Evolutionary conservation across 305 asterid genomes (phyloP).

Genomic region (Euphrasia arctica): DNA sequence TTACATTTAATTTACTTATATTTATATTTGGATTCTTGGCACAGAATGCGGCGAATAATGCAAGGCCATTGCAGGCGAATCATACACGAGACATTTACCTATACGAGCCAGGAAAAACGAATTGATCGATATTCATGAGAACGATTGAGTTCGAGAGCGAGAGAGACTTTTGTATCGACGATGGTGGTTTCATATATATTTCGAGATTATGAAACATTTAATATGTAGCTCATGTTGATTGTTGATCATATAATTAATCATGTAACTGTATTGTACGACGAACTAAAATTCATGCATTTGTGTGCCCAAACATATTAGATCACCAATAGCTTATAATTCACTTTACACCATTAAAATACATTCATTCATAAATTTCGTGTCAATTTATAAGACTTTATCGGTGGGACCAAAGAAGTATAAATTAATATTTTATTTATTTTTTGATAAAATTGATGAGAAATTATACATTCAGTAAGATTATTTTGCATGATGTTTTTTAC

Average conservation of each 20-base stretch:
- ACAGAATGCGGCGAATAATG: constrained; percentile 58
- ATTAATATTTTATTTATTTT: no score
- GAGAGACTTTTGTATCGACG: neutral
- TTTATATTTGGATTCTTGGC: neutral
- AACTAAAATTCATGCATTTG: constrained; percentile 53
- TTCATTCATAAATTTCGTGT: no score
- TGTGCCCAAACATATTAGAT: constrained; percentile 46
- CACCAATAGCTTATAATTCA: constrained; percentile 23
- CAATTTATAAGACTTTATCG: no score
- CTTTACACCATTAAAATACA: no score
- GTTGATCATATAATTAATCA: constrained; percentile 9
- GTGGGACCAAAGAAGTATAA: no score
- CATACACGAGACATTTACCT: constrained; percentile 40
- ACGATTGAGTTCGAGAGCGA: neutral
- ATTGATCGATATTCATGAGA: constrained; percentile 5
- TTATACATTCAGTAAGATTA: no score
- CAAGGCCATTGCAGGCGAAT: constrained; percentile 58
- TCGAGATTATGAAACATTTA: no score
- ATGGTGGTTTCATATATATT: neutral
- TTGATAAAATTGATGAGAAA: no score
- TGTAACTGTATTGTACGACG: constrained; percentile 39
- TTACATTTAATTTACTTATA: neutral
- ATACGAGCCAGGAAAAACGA: constrained; percentile 29
- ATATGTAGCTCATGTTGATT: no score
- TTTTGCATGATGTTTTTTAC: no score